Evolutionary conservation across 2,329 filamentous ascomycete genomes (phyloP).

Genomic region (Fusarium pseudocircinatum): DNA sequence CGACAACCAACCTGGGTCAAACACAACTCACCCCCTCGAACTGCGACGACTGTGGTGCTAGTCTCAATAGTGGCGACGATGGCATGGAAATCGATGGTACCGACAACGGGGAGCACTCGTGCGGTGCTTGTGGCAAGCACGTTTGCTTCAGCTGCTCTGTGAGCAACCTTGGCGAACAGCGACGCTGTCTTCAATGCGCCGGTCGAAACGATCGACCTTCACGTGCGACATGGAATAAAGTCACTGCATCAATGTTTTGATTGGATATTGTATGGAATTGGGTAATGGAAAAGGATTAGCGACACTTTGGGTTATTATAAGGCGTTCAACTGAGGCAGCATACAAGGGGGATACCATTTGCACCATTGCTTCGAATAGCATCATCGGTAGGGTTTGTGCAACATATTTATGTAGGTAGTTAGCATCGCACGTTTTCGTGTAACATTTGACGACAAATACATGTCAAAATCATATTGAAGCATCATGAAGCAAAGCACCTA

Average conservation of each 20-base stretch:
- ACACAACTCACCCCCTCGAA: constrained; percentile 42
- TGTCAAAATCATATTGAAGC: neutral
- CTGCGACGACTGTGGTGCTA: constrained; percentile 65
- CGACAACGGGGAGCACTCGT: constrained; percentile 48
- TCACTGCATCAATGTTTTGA: constrained; percentile 38
- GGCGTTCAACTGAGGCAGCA: constrained; percentile 6
- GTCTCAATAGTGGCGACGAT: constrained; percentile 39
- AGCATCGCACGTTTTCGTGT: neutral
- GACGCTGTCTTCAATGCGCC: constrained; percentile 64
- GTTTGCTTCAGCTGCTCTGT: constrained; percentile 70
- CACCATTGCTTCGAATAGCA: neutral
- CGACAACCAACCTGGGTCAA: constrained; percentile 35
- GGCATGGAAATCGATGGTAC: constrained; percentile 53
- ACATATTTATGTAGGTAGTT: neutral
- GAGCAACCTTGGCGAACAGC: constrained; percentile 64
- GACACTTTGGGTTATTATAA: neutral
- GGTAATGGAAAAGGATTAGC: neutral
- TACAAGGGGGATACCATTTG: constrained; percentile 29
- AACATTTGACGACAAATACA: neutral
- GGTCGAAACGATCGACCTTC: constrained; percentile 46
- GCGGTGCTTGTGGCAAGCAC: constrained; percentile 62
- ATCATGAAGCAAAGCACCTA: no score
- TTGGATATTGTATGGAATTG: neutral
- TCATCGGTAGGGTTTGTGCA: neutral
- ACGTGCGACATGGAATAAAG: constrained; percentile 30